A percentile compares a stretch with the other conserved stretches of the same genome.
These are phyloP conservation scores for Platismatia glauca DNA, from an alignment of 495 filamentous ascomycete genomes.

Conservation along the genomic window DNA sequence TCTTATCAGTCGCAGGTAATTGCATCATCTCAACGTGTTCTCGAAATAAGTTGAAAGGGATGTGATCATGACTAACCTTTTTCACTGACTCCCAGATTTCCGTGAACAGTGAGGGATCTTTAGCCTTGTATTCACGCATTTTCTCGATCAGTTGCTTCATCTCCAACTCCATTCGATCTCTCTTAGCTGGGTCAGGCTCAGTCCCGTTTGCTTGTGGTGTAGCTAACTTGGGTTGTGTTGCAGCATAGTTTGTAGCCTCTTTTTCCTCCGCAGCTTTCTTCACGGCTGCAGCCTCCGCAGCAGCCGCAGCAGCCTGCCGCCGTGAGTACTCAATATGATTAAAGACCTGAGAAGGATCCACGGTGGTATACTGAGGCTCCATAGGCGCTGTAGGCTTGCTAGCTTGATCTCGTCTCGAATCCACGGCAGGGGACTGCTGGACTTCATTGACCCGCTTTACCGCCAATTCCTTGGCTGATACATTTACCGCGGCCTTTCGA, in stretches of 20 bases:
- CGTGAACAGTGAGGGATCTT: conserved; percentile 29
- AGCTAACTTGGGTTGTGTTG: conserved; percentile 8
- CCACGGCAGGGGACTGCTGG: conserved; percentile 1
- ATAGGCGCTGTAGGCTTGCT: conserved; percentile 1
- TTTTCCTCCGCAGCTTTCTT: conserved; percentile 15
- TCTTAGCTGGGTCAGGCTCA: conserved; percentile 11
- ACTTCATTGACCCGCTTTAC: not conserved
- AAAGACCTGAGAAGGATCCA: conserved; percentile 28
- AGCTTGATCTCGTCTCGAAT: not conserved
- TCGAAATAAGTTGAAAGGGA: not conserved
- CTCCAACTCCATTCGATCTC: conserved; percentile 27
- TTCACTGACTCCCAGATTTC: conserved; percentile 32
- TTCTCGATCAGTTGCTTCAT: conserved; percentile 34
- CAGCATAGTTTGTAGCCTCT: conserved; percentile 1
- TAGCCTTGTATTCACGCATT: conserved; percentile 31
- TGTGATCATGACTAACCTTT: conserved; percentile 18
- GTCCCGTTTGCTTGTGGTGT: conserved; percentile 1
- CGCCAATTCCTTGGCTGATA: not conserved
- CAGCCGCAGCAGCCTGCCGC: conserved; percentile 21
- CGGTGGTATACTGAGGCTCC: conserved; percentile 15
- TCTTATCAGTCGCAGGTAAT: not conserved
- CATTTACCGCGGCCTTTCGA: not conserved
- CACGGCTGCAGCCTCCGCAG: conserved; percentile 16
- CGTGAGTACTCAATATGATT: conserved; percentile 24
- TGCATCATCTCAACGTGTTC: not conserved